These are phyloP conservation scores for Geosmithia morbida DNA, from an alignment of 2,329 filamentous ascomycete genomes.

Conservation along the genomic window DNA sequence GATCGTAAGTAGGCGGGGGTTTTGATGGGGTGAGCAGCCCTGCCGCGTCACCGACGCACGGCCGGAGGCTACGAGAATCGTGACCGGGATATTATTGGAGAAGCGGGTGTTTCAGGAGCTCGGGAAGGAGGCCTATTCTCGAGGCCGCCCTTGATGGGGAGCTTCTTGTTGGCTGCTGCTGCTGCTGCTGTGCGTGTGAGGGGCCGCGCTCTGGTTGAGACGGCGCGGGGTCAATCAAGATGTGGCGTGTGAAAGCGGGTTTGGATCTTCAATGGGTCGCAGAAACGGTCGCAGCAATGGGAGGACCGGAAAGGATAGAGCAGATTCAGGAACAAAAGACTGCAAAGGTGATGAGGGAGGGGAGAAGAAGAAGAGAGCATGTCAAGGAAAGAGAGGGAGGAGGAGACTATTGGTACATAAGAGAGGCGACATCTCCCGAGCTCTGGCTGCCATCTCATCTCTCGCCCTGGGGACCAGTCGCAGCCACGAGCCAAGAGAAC, in stretches of 20 bases:
- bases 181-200: background rate
- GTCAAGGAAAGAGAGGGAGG: background rate
- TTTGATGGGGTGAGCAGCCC: background rate
- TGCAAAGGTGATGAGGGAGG: background rate
- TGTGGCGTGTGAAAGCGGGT: background rate
- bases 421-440: background rate
- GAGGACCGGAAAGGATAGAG: no score
- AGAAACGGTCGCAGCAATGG: conserved; percentile 11
- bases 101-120: background rate
- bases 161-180: background rate
- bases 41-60: conserved; percentile 1
- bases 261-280: conserved; percentile 10
- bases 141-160: background rate
- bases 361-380: background rate
- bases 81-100: background rate
- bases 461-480: background rate
- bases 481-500: background rate
- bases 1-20: background rate
- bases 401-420: background rate
- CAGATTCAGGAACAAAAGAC: conserved; percentile 1
- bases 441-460: no score
- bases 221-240: background rate
- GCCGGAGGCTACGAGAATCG: background rate
- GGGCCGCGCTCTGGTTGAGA: background rate
- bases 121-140: background rate